These are phyloP conservation scores for Funneliformis caledonium DNA, from an alignment of 371 early-diverging fungal genomes.

Conservation along the genomic window DNA sequence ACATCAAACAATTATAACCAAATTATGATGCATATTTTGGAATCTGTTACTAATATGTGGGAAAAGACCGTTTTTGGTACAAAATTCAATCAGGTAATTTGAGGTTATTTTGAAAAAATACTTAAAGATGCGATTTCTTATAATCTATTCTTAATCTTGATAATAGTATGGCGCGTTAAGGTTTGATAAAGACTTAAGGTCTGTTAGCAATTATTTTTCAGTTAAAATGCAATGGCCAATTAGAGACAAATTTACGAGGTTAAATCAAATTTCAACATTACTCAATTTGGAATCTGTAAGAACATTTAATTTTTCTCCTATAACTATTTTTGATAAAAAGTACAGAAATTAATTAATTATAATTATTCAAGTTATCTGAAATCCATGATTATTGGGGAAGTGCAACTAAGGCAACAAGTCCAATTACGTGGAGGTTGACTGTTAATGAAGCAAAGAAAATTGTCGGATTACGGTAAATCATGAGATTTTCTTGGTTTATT, in stretches of 20 bases:
- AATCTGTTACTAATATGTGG: slow-evolving; percentile 78
- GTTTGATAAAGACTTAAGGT: slow-evolving; percentile 89
- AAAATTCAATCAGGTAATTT: slow-evolving; percentile 78
- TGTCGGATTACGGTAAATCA: slow-evolving; percentile 54
- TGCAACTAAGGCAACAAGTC: slow-evolving; percentile 48
- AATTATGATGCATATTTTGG: slow-evolving; percentile 63
- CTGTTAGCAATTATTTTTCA: slow-evolving; percentile 72
- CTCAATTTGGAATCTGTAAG: slow-evolving; percentile 77
- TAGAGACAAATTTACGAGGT: slow-evolving; percentile 76
- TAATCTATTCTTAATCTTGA: neutral
- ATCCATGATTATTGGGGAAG: slow-evolving; percentile 73
- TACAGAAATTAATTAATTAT: neutral
- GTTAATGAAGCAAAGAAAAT: slow-evolving; percentile 67
- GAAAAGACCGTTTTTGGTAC: slow-evolving; percentile 83
- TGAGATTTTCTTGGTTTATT: neutral
- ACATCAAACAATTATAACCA: slow-evolving; percentile 73
- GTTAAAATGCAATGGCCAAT: slow-evolving; percentile 65
- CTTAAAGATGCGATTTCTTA: neutral
- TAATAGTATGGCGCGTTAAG: slow-evolving; percentile 73
- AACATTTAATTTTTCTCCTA: neutral
- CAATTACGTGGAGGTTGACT: slow-evolving; percentile 68
- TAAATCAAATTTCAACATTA: slow-evolving; percentile 80
- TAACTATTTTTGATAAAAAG: neutral
- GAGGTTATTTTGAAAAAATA: neutral
- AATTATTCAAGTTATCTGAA: slow-evolving; percentile 58